Conservation (phyloP, 441 rosid genomes). For the Bruguiera hainesii region DNA sequence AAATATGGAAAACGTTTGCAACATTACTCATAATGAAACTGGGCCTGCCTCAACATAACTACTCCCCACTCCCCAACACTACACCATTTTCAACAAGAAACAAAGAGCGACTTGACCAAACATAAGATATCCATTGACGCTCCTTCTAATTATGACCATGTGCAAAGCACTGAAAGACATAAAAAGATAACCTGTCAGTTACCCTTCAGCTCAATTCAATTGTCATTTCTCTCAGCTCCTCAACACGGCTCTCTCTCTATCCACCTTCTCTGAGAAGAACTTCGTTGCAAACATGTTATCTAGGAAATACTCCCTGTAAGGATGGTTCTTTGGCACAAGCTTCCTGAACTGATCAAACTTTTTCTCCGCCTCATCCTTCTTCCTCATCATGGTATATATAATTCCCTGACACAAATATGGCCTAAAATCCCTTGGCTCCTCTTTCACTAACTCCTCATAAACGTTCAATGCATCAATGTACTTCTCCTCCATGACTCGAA, state of each 20-base stretch:
- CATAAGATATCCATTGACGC: constrained; percentile 3
- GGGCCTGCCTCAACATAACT: too few species aligned
- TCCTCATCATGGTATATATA: constrained; percentile 65
- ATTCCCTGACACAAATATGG: constrained; percentile 88
- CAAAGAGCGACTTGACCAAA: constrained; percentile 7
- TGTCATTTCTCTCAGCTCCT: constrained; percentile 20
- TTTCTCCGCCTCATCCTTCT: constrained; percentile 74
- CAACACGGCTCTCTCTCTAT: constrained; percentile 40
- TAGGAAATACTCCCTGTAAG: constrained; percentile 64
- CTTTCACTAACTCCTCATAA: constrained; percentile 69
- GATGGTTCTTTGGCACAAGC: constrained; percentile 81
- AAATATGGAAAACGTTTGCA: too few species aligned
- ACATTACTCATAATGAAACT: too few species aligned
- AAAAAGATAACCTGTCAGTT: constrained; percentile 10
- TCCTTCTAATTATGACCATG: background rate
- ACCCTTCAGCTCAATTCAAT: constrained; percentile 20
- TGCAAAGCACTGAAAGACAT: background rate
- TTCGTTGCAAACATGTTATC: constrained; percentile 59
- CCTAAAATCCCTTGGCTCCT: constrained; percentile 86
- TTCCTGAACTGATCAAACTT: constrained; percentile 64
- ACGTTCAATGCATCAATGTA: constrained; percentile 66
- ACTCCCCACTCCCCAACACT: too few species aligned
- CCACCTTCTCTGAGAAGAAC: constrained; percentile 49
- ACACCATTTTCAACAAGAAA: background rate
- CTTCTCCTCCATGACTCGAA: constrained; percentile 64